Evolutionary conservation across 768 basidiomycete species (phyloP), one percentile per base, ranked within the genome.

Genomic region (Leccinellum luteum): DNA sequence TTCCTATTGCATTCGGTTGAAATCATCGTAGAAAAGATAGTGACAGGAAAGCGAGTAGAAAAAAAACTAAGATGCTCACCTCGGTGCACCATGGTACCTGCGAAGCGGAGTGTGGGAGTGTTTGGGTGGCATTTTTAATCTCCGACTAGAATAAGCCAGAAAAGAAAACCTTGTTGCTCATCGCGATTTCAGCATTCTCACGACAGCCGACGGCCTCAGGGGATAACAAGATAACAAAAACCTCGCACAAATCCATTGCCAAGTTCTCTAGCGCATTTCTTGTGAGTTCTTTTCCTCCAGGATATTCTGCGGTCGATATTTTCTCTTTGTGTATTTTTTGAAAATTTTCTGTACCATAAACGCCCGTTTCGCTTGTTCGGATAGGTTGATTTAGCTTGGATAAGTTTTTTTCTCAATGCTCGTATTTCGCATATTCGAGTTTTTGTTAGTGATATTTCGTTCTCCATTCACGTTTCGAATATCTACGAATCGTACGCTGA

Each of bases 171-270:
- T 54, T 64, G 54, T 58, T 58, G 62, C 56, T 60, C 64, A 55
- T 56, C 65, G 55, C 56, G 67, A 69, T 71, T 69, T 66, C 58
- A 60, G 63, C 67, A 54, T 70, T 72, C 71, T 71, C 71, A 72
- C 71, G 71, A 71, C 71, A 73, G 69, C 72, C 70, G 71, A 74
- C 62, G 62, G 71, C 63, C 63, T 61, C 58, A 65, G 63, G 68
- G 71, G 73, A 71, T 72, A 72, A 66, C 56, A 63, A 59, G 69
- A 71, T 72, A 72, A 63, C 72, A 68, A 65, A 68, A 73, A 66
- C 63, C n/a, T 54, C 52, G 32, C 55, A 54, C 58, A 70, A 72
- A 62, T 60, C 58, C 30, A 25, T 52, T 59, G 41, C 51, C 61
- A 54, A 65, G 61, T 45, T 41, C 58, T 55, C 14, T 25, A 19